Conservation (phyloP, 208 protist genomes). For the Leishmania guyanensis region DNA sequence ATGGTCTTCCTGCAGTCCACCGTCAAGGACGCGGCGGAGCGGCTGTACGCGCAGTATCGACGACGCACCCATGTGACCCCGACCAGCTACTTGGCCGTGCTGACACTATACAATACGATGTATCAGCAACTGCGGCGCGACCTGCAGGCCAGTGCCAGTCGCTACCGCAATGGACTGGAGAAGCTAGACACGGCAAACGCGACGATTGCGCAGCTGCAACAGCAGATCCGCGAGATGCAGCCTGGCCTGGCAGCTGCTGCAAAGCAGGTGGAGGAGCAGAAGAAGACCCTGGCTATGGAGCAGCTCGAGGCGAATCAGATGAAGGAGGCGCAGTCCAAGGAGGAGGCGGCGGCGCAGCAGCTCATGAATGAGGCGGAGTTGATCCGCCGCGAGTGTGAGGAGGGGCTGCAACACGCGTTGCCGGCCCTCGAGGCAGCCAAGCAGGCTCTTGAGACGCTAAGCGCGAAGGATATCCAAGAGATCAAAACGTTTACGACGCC, state of each 20-base stretch:
- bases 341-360: conserved; percentile 80
- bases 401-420: conserved; percentile 94
- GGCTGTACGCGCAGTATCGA: conserved; percentile 87
- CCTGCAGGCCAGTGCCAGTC: conserved; percentile 52
- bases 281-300: conserved; percentile 82
- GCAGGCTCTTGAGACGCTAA: conserved; percentile 90
- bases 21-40: conserved; percentile 78
- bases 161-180: conserved; percentile 88
- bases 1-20: conserved; percentile 91
- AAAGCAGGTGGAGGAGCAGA: conserved; percentile 90
- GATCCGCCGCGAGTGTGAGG: conserved; percentile 89
- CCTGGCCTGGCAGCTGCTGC: conserved; percentile 90
- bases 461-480: conserved; percentile 92
- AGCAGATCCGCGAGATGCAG: conserved; percentile 94
- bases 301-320: conserved; percentile 89
- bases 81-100: conserved; percentile 95
- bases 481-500: conserved; percentile 94
- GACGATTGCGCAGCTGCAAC: conserved; percentile 94
- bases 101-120: conserved; percentile 87
- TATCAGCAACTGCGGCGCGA: conserved; percentile 68
- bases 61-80: conserved; percentile 96
- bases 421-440: conserved; percentile 93
- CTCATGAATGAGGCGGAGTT: conserved; percentile 87
- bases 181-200: conserved; percentile 94
- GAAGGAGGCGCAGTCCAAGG: conserved; percentile 68